These are phyloP conservation scores for Russula vinacea DNA, from an alignment of 768 basidiomycete genomes.

Conservation along the genomic window DNA sequence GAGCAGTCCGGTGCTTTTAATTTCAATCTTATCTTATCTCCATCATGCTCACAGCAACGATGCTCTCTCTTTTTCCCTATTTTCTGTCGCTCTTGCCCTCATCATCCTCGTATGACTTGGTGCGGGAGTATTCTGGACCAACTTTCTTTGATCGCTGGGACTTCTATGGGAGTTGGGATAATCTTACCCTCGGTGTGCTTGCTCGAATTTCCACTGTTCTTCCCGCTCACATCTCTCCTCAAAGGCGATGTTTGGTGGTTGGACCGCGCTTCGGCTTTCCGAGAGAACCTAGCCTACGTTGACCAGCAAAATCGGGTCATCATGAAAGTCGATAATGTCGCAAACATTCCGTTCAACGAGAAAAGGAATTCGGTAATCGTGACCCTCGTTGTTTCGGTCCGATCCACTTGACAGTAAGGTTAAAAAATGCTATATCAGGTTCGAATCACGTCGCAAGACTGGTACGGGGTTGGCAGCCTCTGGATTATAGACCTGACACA, in stretches of 20 bases:
- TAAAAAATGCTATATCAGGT: constrained; percentile 36
- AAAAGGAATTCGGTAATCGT: constrained; percentile 57
- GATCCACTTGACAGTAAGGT: neutral
- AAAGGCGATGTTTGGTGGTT: constrained; percentile 65
- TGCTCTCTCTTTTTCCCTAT: constrained; percentile 3
- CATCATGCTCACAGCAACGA: neutral
- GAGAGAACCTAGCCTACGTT: constrained; percentile 54
- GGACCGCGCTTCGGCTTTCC: constrained; percentile 45
- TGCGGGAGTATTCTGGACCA: constrained; percentile 40
- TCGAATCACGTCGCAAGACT: constrained; percentile 45
- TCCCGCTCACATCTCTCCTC: constrained; percentile 1
- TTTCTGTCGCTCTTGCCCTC: constrained; percentile 13
- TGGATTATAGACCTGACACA: constrained; percentile 48
- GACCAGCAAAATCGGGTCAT: constrained; percentile 62
- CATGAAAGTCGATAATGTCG: constrained; percentile 70
- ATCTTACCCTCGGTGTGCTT: constrained; percentile 40
- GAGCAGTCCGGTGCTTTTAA: neutral
- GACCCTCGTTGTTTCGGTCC: neutral
- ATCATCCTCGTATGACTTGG: constrained; percentile 35
- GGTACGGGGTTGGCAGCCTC: constrained; percentile 45
- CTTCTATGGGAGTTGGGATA: constrained; percentile 43
- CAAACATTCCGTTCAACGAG: constrained; percentile 48
- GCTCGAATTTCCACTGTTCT: neutral
- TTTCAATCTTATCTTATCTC: constrained; percentile 16
- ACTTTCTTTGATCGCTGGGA: constrained; percentile 48